Evolutionary conservation across 2,329 filamentous ascomycete species (phyloP).

Genomic region (Monascus ruber): DNA sequence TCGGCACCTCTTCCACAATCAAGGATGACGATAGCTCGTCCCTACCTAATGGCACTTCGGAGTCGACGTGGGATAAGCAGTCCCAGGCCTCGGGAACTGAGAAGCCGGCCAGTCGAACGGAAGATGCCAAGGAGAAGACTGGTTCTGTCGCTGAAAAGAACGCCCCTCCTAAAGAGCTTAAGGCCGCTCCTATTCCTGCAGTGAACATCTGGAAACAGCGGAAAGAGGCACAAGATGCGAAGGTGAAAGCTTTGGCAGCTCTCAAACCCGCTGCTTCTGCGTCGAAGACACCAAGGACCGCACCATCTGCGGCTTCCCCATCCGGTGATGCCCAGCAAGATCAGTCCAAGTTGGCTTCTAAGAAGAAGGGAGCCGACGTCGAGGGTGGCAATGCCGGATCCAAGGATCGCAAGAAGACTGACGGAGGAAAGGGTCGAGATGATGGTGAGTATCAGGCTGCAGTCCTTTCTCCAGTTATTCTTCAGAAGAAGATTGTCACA

Average conservation of each 20-base stretch:
- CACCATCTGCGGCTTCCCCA: conserved; percentile 15
- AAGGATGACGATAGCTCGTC: conserved; percentile 53
- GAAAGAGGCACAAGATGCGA: conserved; percentile 51
- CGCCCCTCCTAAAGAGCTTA: conserved; percentile 50
- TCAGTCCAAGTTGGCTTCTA: conserved; percentile 24
- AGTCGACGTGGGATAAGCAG: conserved; percentile 57
- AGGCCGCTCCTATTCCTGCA: conserved; percentile 67
- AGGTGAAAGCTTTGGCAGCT: conserved; percentile 29
- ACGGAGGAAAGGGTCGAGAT: conserved; percentile 32
- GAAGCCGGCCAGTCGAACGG: conserved; percentile 28
- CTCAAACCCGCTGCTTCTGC: conserved; percentile 13
- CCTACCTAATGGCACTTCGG: conserved; percentile 51
- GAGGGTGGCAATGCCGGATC: conserved; percentile 9
- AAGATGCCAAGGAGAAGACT: conserved; percentile 41
- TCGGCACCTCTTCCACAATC: conserved; percentile 41
- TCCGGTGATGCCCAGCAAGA: conserved; percentile 29
- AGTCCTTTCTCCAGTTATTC: neutral
- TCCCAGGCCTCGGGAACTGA: conserved; percentile 55
- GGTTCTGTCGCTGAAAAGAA: conserved; percentile 50
- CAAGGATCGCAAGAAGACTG: conserved; percentile 27
- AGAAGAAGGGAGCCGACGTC: conserved; percentile 29
- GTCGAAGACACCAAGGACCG: conserved; percentile 10
- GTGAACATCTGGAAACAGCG: conserved; percentile 86
- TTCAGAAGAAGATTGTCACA: conserved; percentile 3
- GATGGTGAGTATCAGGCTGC: conserved; percentile 12